Evolutionary conservation across 345 rosid species (phyloP).

Genomic region (Mangifera indica): DNA sequence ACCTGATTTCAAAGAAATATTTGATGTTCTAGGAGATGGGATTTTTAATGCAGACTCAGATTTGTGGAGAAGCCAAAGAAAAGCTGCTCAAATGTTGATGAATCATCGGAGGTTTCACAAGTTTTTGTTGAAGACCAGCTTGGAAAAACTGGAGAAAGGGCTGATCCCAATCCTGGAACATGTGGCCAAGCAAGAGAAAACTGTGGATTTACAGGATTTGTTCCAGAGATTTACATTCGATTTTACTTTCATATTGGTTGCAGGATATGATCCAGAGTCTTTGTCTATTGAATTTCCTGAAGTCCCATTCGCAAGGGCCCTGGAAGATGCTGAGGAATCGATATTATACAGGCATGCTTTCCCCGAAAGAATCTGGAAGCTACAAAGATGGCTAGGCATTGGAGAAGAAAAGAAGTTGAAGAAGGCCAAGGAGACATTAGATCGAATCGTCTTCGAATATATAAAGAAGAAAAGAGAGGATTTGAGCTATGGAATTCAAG

Average conservation of each 20-base stretch:
- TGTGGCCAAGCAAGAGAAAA: conserved; percentile 18
- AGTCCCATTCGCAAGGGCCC: conserved; percentile 29
- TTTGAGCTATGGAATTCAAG: not conserved
- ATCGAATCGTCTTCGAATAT: conserved; percentile 23
- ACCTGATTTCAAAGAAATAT: conserved; percentile 31
- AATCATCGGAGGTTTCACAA: conserved; percentile 23
- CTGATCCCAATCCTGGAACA: conserved; percentile 39
- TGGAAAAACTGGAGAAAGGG: conserved; percentile 27
- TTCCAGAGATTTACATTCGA: conserved; percentile 49
- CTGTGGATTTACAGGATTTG: conserved; percentile 38
- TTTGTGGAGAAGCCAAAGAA: conserved; percentile 33
- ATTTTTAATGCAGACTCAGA: conserved; percentile 40
- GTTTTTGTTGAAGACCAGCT: conserved; percentile 28
- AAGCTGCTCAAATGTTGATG: conserved; percentile 27
- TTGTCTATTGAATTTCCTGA: conserved; percentile 37
- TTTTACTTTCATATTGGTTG: conserved; percentile 39
- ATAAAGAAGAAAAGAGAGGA: conserved; percentile 36
- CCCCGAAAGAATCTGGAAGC: conserved; percentile 37
- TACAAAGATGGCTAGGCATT: conserved; percentile 31
- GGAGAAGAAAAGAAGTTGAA: conserved; percentile 45
- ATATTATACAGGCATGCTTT: conserved; percentile 23
- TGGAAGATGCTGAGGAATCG: conserved; percentile 39
- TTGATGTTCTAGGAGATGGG: conserved; percentile 43
- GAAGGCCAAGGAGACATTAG: conserved; percentile 20
- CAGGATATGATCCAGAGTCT: conserved; percentile 50